These are phyloP conservation scores for Tetradesmus lagerheimii DNA, from an alignment of 139 green algal genomes.

Conservation along the genomic window DNA sequence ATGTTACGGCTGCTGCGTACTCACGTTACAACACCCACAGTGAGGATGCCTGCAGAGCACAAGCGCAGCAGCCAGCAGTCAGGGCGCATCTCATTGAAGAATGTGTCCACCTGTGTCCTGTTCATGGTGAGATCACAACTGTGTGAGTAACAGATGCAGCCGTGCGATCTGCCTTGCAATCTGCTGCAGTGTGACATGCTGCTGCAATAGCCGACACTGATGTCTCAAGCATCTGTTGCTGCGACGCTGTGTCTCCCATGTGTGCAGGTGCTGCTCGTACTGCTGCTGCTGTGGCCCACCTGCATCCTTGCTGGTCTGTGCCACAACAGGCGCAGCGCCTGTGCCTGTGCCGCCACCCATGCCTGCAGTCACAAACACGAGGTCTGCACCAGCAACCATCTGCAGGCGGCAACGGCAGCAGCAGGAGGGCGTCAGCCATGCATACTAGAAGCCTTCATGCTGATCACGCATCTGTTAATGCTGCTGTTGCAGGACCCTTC, in stretches of 20 bases:
- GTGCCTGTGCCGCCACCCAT: slow-evolving; percentile 96
- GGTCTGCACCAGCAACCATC: slow-evolving; percentile 70
- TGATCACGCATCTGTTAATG: not conserved
- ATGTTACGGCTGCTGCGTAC: not conserved
- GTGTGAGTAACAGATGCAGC: not conserved
- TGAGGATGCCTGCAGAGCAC: slow-evolving; percentile 73
- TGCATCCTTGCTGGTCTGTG: slow-evolving; percentile 78
- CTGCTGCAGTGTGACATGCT: not conserved
- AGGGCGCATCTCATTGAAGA: not conserved
- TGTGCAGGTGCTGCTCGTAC: too few relatives aligned
- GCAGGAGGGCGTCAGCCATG: not conserved
- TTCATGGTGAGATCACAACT: not conserved
- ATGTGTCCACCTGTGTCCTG: not conserved
- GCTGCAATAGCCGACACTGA: not conserved
- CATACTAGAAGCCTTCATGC: too few relatives aligned
- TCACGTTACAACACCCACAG: slow-evolving; percentile 88
- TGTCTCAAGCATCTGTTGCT: too few relatives aligned
- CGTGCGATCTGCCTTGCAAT: not conserved
- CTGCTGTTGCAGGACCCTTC: too few relatives aligned
- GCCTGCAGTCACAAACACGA: slow-evolving; percentile 93
- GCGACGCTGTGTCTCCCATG: too few relatives aligned
- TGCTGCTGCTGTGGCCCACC: slow-evolving; percentile 43
- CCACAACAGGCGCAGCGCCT: slow-evolving; percentile 93
- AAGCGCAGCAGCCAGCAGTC: not conserved
- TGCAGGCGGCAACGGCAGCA: slow-evolving; percentile 21